A percentile compares a stretch with the other conserved stretches of the same genome.
phyloP scores from a whole-genome alignment of 352 stramenopile genomes.

The Saprolegnia diclina region DNA sequence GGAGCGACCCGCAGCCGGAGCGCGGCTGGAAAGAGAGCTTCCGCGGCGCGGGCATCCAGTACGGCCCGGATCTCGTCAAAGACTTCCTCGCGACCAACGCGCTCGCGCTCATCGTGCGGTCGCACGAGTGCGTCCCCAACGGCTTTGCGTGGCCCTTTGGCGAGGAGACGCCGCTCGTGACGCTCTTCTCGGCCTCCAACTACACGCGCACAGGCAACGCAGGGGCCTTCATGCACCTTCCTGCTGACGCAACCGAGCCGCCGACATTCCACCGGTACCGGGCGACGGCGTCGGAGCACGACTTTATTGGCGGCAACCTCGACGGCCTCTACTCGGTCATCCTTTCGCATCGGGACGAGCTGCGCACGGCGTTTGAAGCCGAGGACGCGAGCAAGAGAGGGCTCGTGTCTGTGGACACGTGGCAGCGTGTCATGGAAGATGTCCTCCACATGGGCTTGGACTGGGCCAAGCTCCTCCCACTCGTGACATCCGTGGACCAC shows the following conservation, averaged over 20 bases:
- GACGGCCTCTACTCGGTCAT: conserved; percentile 80
- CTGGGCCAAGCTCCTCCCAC: conserved; percentile 69
- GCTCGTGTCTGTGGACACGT: conserved; percentile 43
- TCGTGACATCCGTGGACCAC: conserved; percentile 67
- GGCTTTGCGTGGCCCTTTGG: conserved; percentile 75
- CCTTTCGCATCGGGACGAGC: conserved; percentile 55
- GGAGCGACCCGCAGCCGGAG: conserved; percentile 63
- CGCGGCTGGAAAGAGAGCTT: conserved; percentile 76
- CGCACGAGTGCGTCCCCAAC: conserved; percentile 74
- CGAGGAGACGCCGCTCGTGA: conserved; percentile 80
- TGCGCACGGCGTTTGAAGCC: conserved; percentile 59
- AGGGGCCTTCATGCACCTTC: conserved; percentile 78
- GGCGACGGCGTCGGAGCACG: conserved; percentile 67
- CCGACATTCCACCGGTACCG: conserved; percentile 83
- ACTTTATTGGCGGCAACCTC: conserved; percentile 75
- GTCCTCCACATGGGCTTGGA: conserved; percentile 70
- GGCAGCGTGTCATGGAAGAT: conserved; percentile 67
- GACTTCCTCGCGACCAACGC: conserved; percentile 84
- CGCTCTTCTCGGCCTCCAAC: conserved; percentile 84
- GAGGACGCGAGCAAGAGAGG: conserved; percentile 41
- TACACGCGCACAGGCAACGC: conserved; percentile 83
- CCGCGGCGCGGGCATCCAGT: conserved; percentile 71
- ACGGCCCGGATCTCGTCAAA: conserved; percentile 64
- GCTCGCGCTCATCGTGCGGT: conserved; percentile 70
- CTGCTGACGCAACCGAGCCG: conserved; percentile 54